phyloP scores from a whole-genome alignment of 2,329 filamentous ascomycete species.

The Tetracladium maxilliforme region DNA sequence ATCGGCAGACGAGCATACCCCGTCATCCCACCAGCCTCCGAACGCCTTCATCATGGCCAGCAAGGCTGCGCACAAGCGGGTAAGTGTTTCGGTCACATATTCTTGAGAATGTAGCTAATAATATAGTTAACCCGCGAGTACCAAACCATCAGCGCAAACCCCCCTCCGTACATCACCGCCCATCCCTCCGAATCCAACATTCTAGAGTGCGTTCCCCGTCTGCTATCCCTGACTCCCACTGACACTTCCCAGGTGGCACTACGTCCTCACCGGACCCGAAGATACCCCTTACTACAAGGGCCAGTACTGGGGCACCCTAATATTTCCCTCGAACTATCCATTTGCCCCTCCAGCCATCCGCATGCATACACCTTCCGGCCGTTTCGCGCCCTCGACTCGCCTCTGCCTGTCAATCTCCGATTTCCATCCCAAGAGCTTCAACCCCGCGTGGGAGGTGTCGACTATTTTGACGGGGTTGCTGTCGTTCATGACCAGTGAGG shows the following conservation, averaged over 20 bases:
- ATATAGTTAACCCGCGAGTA: constrained; percentile 46
- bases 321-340: constrained; percentile 92
- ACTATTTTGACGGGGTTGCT: constrained; percentile 90
- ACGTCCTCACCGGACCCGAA: constrained; percentile 87
- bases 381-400: constrained; percentile 84
- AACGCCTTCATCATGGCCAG: constrained; percentile 43
- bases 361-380: constrained; percentile 95
- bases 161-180: constrained; percentile 76
- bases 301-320: constrained; percentile 95
- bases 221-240: constrained; percentile 5
- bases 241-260: constrained; percentile 57
- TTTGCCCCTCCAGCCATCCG: constrained; percentile 95
- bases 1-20: background rate
- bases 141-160: constrained; percentile 53
- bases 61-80: constrained; percentile 58
- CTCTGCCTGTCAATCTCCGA: constrained; percentile 93
- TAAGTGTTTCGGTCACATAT: too few species aligned
- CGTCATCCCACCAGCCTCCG: constrained; percentile 5
- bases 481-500: constrained; percentile 96
- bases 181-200: constrained; percentile 88
- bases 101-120: background rate
- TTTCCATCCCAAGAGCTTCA: constrained; percentile 96
- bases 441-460: constrained; percentile 94
- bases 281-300: constrained; percentile 87
- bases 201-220: constrained; percentile 48